phyloP scores from a whole-genome alignment of 805 yeast species.

The Nakazawaea siamensis region DNA sequence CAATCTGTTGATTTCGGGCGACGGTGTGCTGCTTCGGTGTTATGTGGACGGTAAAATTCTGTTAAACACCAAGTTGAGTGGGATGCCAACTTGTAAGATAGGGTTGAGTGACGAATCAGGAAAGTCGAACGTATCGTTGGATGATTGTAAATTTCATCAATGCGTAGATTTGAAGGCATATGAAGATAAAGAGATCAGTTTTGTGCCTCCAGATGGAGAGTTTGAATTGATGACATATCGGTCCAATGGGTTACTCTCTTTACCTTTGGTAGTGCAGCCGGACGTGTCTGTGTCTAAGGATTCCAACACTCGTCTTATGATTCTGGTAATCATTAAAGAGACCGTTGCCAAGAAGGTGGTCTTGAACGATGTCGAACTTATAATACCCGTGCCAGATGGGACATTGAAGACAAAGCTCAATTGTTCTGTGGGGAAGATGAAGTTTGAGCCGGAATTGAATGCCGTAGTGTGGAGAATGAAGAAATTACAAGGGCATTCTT shows the following conservation, averaged over 20 bases:
- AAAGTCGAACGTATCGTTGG: conserved; percentile 38
- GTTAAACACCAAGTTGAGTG: conserved; percentile 65
- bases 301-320: conserved; percentile 28
- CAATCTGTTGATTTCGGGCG: conserved; percentile 57
- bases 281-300: conserved; percentile 30
- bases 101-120: conserved; percentile 53
- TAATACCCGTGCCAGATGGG: conserved; percentile 63
- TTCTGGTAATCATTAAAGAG: conserved; percentile 55
- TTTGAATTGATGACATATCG: conserved; percentile 78
- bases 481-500: conserved; percentile 61
- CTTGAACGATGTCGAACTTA: conserved; percentile 57
- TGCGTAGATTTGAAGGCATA: conserved; percentile 71
- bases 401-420: conserved; percentile 39
- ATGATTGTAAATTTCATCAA: conserved; percentile 81
- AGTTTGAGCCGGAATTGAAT: conserved; percentile 58
- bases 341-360: conserved; percentile 46
- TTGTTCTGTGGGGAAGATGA: conserved; percentile 54
- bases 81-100: conserved; percentile 77
- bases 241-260: conserved; percentile 44
- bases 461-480: conserved; percentile 62
- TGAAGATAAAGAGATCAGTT: conserved; percentile 60
- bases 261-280: conserved; percentile 67
- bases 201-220: conserved; percentile 83
- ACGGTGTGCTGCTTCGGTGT: conserved; percentile 56
- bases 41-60: conserved; percentile 71